Percentiles rank a stretch among this genome's conserved stretches.
phyloP scores from a whole-genome alignment of 2,329 filamentous ascomycete species.

The Fusarium sp. region DNA sequence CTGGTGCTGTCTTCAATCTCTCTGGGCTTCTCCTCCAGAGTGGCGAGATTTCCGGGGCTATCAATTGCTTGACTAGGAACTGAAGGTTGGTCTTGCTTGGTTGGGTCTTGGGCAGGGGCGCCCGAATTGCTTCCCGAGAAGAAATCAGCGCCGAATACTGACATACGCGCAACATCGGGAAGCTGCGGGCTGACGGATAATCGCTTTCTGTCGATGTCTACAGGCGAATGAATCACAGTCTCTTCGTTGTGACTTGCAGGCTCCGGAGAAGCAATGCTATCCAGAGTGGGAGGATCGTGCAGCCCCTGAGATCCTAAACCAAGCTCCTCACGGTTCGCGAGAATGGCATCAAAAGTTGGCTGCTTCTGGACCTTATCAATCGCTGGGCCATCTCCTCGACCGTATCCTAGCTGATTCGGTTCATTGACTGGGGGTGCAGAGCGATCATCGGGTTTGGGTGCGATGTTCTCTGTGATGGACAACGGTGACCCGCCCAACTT shows the following conservation, averaged over 20 bases:
- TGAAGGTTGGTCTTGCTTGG: conserved; percentile 23
- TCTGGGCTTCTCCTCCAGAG: conserved; percentile 5
- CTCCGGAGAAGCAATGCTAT: conserved; percentile 1
- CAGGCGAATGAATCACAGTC: conserved; percentile 12
- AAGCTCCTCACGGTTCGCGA: conserved; percentile 27
- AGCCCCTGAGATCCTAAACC: background rate
- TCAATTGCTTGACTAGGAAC: background rate
- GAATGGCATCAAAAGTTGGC: conserved; percentile 36
- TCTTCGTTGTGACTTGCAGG: conserved; percentile 3
- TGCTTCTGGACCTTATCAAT: conserved; percentile 24
- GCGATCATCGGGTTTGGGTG: conserved; percentile 49
- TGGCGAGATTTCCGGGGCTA: background rate
- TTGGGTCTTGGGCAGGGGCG: conserved; percentile 11
- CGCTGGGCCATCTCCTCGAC: background rate
- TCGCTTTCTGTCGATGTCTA: conserved; percentile 40
- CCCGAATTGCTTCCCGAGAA: conserved; percentile 50
- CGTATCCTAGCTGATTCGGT: background rate
- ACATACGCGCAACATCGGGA: conserved; percentile 67
- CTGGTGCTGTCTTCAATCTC: background rate
- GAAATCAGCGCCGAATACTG: conserved; percentile 67
- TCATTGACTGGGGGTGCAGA: conserved; percentile 29
- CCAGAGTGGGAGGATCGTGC: background rate
- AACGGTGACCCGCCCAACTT: conserved; percentile 66
- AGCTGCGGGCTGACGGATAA: conserved; percentile 66
- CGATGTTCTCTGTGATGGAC: conserved; percentile 64